Conservation (phyloP, 768 basidiomycete genomes). For the Boletales sp. region DNA sequence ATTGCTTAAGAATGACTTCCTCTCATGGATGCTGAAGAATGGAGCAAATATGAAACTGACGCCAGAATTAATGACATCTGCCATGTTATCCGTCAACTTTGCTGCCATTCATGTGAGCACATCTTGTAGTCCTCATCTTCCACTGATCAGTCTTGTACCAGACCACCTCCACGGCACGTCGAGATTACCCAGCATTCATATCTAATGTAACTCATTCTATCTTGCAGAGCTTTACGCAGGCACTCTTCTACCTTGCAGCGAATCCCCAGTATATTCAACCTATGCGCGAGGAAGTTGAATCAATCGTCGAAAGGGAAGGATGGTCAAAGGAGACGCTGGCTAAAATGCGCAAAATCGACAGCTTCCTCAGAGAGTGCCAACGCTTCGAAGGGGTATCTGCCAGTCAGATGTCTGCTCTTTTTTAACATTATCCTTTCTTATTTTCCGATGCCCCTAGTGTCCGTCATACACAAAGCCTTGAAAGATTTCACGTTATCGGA, state of each 20-base stretch:
- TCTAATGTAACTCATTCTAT: background rate
- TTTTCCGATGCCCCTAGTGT: background rate
- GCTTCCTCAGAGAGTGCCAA: slow-evolving; percentile 18
- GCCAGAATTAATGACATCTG: slow-evolving; percentile 17
- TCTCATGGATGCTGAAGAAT: slow-evolving; percentile 32
- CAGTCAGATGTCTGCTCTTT: slow-evolving; percentile 11
- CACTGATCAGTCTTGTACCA: background rate
- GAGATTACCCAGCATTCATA: background rate
- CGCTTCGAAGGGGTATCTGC: slow-evolving; percentile 28
- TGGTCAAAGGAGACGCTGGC: slow-evolving; percentile 16
- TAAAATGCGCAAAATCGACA: slow-evolving; percentile 19
- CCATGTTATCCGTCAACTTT: slow-evolving; percentile 10
- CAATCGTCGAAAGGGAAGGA: slow-evolving; percentile 9
- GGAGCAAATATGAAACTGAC: slow-evolving; percentile 15
- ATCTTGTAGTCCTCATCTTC: too few species aligned
- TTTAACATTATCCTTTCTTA: background rate
- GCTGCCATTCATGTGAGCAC: slow-evolving; percentile 23
- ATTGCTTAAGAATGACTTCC: slow-evolving; percentile 28
- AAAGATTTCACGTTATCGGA: slow-evolving; percentile 29
- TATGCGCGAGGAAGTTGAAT: slow-evolving; percentile 16
- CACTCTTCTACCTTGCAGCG: slow-evolving; percentile 6
- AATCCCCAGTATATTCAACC: slow-evolving; percentile 12
- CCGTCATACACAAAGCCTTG: slow-evolving; percentile 6
- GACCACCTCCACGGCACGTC: slow-evolving; percentile 12
- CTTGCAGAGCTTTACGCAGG: slow-evolving; percentile 9